These are phyloP conservation scores for Cyathus striatus DNA, from an alignment of 768 basidiomycete genomes.

Conservation along the genomic window DNA sequence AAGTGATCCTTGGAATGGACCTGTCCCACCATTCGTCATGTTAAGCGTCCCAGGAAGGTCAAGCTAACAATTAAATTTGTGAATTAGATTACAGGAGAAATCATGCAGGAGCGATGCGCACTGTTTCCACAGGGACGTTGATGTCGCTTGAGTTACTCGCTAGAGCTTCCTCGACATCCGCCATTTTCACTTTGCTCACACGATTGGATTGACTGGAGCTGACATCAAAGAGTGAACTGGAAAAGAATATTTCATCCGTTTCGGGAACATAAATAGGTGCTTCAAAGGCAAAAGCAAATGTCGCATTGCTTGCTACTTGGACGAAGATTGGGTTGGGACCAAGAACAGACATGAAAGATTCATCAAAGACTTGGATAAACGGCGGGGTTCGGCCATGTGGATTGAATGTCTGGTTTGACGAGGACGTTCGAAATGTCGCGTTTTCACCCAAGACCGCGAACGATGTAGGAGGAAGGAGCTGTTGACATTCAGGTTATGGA, in stretches of 20 bases:
- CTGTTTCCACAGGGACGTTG: conserved; percentile 41
- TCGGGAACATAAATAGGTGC: conserved; percentile 63
- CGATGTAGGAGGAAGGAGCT: too few species aligned
- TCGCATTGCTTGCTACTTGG: conserved; percentile 52
- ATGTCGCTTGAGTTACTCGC: conserved; percentile 18
- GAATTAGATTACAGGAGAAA: neutral
- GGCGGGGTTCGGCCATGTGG: conserved; percentile 54
- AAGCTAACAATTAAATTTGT: conserved; percentile 21
- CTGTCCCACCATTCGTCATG: conserved; percentile 60
- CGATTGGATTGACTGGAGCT: conserved; percentile 59
- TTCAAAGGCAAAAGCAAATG: conserved; percentile 74
- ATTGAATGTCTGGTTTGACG: conserved; percentile 44
- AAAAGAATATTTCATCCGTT: conserved; percentile 70
- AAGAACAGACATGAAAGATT: conserved; percentile 51
- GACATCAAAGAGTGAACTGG: conserved; percentile 66
- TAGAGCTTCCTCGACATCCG: conserved; percentile 45
- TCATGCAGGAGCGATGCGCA: conserved; percentile 14
- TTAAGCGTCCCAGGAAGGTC: conserved; percentile 45
- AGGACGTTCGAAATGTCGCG: conserved; percentile 30
- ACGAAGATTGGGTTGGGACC: conserved; percentile 53
- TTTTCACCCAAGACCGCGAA: conserved; percentile 49
- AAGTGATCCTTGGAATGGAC: conserved; percentile 46
- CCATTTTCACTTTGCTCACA: conserved; percentile 56
- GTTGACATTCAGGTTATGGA: too few species aligned
- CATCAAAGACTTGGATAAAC: conserved; percentile 49